Conservation (phyloP, 345 rosid genomes). For the Alliaria petiolata region DNA sequence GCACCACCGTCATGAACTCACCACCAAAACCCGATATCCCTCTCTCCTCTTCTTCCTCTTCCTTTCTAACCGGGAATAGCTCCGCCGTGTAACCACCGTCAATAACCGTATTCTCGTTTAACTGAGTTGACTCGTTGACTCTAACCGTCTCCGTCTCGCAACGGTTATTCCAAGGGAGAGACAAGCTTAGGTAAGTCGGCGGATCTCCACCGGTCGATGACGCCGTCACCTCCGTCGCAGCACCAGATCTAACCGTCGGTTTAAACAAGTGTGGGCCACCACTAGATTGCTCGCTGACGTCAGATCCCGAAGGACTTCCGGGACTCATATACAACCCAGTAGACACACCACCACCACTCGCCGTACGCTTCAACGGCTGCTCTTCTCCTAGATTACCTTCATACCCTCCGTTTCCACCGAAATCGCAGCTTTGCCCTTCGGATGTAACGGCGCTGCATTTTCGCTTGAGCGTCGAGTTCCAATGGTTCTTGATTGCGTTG, state of each 20-base stretch:
- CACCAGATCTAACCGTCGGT: constrained; percentile 48
- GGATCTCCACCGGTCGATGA: constrained; percentile 47
- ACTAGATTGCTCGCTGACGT: constrained; percentile 60
- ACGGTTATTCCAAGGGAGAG: constrained; percentile 46
- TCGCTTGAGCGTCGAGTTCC: constrained; percentile 93
- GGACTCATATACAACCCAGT: constrained; percentile 67
- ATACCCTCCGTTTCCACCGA: constrained; percentile 36
- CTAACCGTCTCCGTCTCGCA: constrained; percentile 33
- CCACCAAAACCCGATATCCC: constrained; percentile 52
- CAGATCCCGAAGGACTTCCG: constrained; percentile 76
- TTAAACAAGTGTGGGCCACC: constrained; percentile 43
- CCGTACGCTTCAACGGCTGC: constrained; percentile 74
- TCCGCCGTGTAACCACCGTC: constrained; percentile 25
- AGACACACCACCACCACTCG: constrained; percentile 54
- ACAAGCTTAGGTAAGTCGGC: constrained; percentile 60
- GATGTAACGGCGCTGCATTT: constrained; percentile 42
- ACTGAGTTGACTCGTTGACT: constrained; percentile 35
- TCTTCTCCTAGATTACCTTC: constrained; percentile 48
- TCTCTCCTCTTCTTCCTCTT: constrained; percentile 19
- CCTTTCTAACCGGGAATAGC: constrained; percentile 27
- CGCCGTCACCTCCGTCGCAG: constrained; percentile 34
- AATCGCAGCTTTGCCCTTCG: constrained; percentile 37
- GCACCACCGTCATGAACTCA: constrained; percentile 78
- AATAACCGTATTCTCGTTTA: not conserved
- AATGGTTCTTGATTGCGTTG: constrained; percentile 91